Conservation (phyloP, 169 alveolate species). For the Perkinsus chesapeaki region DNA sequence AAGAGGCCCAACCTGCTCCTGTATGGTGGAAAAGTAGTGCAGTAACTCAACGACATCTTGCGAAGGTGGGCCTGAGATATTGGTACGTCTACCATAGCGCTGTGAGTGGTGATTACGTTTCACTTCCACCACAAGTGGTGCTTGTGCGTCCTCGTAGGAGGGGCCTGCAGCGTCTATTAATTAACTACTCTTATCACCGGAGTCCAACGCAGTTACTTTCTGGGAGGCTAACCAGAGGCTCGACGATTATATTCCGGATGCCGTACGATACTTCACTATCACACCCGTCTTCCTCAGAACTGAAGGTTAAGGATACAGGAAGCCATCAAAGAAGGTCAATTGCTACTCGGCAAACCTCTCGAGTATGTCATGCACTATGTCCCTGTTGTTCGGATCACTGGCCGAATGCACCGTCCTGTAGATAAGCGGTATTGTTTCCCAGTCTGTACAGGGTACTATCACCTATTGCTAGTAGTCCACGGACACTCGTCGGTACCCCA, state of each 20-base stretch:
- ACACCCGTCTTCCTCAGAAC: not conserved
- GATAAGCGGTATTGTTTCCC: not conserved
- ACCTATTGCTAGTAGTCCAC: not conserved
- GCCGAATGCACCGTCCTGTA: not conserved
- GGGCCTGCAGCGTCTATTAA: not conserved
- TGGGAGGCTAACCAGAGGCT: not conserved
- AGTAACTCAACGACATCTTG: not conserved
- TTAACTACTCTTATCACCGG: not conserved
- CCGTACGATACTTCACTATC: not conserved
- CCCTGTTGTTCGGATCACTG: not conserved
- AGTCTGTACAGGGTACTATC: not conserved
- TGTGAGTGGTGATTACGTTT: not conserved
- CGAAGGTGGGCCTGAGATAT: not conserved
- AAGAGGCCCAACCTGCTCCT: not conserved
- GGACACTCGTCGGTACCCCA: not conserved
- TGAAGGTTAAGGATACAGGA: not conserved
- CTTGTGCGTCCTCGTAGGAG: not conserved
- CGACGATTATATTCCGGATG: not conserved
- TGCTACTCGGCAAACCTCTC: not conserved
- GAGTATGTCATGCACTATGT: not conserved
- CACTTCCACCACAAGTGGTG: too few relatives aligned
- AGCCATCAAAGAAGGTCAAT: not conserved
- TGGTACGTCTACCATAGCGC: not conserved
- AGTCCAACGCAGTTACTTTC: not conserved
- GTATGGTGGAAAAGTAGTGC: not conserved